These are phyloP conservation scores for Emergomyces pasteurianus DNA, from an alignment of 2,329 filamentous ascomycete genomes.

Conservation along the genomic window DNA sequence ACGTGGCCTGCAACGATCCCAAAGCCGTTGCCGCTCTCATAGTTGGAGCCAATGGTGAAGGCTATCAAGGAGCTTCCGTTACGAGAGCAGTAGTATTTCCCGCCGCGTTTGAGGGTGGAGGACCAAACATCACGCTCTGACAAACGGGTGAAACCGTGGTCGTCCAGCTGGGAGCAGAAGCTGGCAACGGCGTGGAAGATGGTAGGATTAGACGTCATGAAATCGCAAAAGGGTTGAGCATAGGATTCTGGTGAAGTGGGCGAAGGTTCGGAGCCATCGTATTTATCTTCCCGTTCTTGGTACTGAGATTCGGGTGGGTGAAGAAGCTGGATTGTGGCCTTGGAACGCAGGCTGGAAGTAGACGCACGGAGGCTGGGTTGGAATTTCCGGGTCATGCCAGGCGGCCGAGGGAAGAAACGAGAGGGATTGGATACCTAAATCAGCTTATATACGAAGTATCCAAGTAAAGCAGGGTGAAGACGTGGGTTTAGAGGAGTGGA, in stretches of 20 bases:
- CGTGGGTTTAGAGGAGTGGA: neutral
- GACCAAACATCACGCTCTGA: conserved; percentile 69
- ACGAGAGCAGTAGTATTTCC: conserved; percentile 78
- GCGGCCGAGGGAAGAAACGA: neutral
- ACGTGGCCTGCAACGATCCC: conserved; percentile 87
- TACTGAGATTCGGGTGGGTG: neutral
- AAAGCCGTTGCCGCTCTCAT: conserved; percentile 73
- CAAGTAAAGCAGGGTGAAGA: neutral
- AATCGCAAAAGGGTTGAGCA: conserved; percentile 73
- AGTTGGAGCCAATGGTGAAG: conserved; percentile 69
- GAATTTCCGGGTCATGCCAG: neutral
- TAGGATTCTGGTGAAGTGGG: conserved; percentile 45
- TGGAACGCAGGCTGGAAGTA: neutral
- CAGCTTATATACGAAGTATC: neutral
- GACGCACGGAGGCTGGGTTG: neutral
- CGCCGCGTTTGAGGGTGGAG: conserved; percentile 58
- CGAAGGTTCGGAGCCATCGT: neutral
- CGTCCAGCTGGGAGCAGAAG: conserved; percentile 60
- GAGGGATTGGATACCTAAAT: neutral
- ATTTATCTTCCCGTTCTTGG: neutral
- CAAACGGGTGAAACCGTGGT: conserved; percentile 62
- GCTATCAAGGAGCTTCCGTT: conserved; percentile 80
- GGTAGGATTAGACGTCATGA: conserved; percentile 81
- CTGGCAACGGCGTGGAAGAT: conserved; percentile 81
- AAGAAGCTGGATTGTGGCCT: neutral